Evolutionary conservation across 176 grass and related monocot species (phyloP).

Genomic region (Eragrostis nindensis): DNA sequence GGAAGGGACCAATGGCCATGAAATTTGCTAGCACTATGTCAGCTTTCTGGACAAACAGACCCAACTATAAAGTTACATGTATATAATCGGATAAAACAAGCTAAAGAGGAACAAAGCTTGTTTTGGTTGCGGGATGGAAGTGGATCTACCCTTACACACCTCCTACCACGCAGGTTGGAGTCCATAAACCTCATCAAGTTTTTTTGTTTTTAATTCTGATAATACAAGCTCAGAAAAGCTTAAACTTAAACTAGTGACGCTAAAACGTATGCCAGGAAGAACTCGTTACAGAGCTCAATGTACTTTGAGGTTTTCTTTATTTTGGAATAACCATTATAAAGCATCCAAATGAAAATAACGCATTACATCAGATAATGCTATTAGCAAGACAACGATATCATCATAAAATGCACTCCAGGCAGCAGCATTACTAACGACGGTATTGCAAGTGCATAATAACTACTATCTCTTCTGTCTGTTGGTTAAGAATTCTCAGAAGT

Average conservation of each 20-base stretch:
- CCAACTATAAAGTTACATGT: background rate
- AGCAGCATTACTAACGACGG: background rate
- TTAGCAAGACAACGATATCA: background rate
- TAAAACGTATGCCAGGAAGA: background rate
- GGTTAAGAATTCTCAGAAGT: background rate
- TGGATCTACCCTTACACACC: no score
- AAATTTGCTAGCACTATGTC: background rate
- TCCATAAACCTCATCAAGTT: no score
- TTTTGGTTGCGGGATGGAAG: no score
- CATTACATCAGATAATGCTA: slow-evolving; percentile 5
- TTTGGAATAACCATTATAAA: background rate
- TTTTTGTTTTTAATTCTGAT: background rate
- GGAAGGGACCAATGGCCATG: background rate
- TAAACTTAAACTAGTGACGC: slow-evolving; percentile 8
- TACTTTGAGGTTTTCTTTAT: background rate
- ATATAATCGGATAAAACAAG: no score
- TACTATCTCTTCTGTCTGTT: background rate
- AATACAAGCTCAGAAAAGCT: background rate
- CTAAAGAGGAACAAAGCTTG: no score
- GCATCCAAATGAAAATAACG: background rate
- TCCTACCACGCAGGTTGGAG: no score
- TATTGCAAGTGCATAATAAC: slow-evolving; percentile 7
- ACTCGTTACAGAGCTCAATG: slow-evolving; percentile 4
- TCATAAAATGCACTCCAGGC: background rate
- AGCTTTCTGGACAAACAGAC: background rate